These are phyloP conservation scores for Colletotrichum sp. DNA, from an alignment of 2,329 filamentous ascomycete genomes.

Conservation along the genomic window DNA sequence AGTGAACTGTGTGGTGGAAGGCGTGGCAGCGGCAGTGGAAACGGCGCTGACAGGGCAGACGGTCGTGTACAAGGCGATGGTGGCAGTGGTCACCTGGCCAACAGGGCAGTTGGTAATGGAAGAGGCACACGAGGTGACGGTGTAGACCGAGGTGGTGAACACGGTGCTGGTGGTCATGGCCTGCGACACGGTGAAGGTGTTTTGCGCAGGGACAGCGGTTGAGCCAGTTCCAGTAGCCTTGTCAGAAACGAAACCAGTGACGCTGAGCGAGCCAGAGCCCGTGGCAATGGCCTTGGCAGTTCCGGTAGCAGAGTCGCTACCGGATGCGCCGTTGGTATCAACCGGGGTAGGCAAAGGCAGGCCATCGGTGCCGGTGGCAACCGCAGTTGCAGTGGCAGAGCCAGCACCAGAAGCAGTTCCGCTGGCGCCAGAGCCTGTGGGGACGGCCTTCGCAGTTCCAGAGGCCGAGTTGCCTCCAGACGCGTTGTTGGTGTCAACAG, in stretches of 20 bases:
- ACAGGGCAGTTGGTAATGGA: conserved; percentile 30
- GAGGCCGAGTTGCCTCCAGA: background rate
- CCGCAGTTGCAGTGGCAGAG: background rate
- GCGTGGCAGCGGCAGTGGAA: background rate
- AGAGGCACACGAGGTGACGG: conserved; percentile 52
- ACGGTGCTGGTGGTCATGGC: conserved; percentile 32
- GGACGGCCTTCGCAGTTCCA: background rate
- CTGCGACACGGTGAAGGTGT: background rate
- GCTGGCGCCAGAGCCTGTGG: background rate
- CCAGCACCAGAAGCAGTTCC: background rate
- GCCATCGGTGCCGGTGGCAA: background rate
- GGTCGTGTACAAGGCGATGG: conserved; percentile 40
- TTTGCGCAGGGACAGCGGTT: background rate
- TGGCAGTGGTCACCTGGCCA: conserved; percentile 41
- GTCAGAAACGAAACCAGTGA: background rate
- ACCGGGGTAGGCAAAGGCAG: background rate
- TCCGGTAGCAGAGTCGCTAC: background rate
- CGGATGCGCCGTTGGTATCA: background rate
- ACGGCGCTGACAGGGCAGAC: conserved; percentile 43
- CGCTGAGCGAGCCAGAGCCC: background rate
- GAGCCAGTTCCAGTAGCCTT: conserved; percentile 10
- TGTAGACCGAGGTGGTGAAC: conserved; percentile 36
- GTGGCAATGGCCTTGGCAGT: background rate
- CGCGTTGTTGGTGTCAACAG: background rate
- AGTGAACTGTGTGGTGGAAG: conserved; percentile 16